phyloP scores from a whole-genome alignment of 371 early-diverging fungal species.

The Coemansia sp. region DNA sequence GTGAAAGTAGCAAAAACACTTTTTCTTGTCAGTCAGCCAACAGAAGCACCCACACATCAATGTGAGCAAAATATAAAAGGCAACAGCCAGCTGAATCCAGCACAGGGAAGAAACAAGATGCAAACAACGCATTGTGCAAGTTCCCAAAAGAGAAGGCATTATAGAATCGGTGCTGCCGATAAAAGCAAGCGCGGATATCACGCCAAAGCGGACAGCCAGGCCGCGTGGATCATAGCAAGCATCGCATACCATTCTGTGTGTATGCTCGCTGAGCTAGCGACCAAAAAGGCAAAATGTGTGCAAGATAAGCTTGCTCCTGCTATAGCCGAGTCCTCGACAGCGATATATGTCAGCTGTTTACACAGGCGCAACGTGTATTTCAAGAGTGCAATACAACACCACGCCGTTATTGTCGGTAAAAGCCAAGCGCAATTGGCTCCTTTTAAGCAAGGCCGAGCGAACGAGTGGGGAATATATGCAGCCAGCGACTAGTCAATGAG shows the following conservation, averaged over 20 bases:
- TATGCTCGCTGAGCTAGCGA: not conserved
- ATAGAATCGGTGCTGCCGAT: not conserved
- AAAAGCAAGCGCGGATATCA: not conserved
- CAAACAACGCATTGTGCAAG: not conserved
- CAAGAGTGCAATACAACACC: not conserved
- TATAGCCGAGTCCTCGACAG: not conserved
- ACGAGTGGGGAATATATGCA: not conserved
- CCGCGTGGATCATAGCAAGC: not conserved
- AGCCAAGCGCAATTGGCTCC: not conserved
- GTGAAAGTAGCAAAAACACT: not conserved
- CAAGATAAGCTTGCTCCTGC: too few species aligned
- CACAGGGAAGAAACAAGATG: not conserved
- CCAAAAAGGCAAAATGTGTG: too few species aligned
- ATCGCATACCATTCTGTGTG: not conserved
- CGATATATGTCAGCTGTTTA: not conserved
- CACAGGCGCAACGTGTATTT: not conserved
- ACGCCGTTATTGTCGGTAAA: not conserved
- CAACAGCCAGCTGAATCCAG: too few species aligned
- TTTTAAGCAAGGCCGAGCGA: not conserved
- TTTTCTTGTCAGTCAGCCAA: not conserved
- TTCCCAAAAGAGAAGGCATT: slow-evolving; percentile 3
- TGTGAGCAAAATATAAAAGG: not conserved
- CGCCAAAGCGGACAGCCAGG: not conserved
- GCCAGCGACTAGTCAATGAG: too few species aligned
- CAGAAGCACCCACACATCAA: not conserved